Evolutionary conservation across 768 basidiomycete genomes (phyloP).

Genomic region (Amanita inopinata): DNA sequence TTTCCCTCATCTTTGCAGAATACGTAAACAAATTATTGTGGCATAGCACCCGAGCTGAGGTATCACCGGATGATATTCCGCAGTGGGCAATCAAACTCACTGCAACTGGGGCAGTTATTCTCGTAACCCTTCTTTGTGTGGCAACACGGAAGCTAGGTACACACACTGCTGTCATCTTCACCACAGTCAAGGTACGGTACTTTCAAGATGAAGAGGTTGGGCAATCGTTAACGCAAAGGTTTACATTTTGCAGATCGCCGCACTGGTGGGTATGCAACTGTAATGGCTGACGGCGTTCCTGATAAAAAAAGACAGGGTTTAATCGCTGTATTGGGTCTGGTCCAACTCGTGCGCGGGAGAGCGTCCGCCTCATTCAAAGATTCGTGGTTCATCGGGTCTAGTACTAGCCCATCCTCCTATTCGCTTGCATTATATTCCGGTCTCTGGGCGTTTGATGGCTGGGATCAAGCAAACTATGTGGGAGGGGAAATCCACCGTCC

Average conservation of each 20-base stretch:
- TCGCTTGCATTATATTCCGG: conserved; percentile 94
- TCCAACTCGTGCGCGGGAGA: conserved; percentile 65
- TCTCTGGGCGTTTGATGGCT: conserved; percentile 93
- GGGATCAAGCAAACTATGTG: conserved; percentile 90
- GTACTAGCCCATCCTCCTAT: conserved; percentile 72
- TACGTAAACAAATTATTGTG: conserved; percentile 87
- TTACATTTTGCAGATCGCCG: conserved; percentile 36
- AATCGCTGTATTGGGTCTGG: conserved; percentile 69
- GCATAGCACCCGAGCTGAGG: conserved; percentile 59
- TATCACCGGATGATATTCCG: conserved; percentile 72
- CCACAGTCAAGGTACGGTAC: conserved; percentile 62
- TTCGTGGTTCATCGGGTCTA: conserved; percentile 66
- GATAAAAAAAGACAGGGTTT: conserved; percentile 36
- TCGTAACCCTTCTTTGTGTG: conserved; percentile 73
- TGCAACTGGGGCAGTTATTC: conserved; percentile 59
- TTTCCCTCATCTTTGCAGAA: conserved; percentile 84
- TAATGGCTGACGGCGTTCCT: not conserved
- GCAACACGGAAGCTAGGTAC: conserved; percentile 71
- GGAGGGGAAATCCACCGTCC: conserved; percentile 81
- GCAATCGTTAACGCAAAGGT: not conserved
- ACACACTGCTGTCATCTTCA: conserved; percentile 79
- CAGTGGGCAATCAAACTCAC: conserved; percentile 89
- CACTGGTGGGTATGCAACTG: conserved; percentile 41
- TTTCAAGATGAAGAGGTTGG: too few species aligned
- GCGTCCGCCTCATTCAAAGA: conserved; percentile 58